phyloP scores from a whole-genome alignment of 1,284 basidiomycete genomes.

The Fistulina hepatica region DNA sequence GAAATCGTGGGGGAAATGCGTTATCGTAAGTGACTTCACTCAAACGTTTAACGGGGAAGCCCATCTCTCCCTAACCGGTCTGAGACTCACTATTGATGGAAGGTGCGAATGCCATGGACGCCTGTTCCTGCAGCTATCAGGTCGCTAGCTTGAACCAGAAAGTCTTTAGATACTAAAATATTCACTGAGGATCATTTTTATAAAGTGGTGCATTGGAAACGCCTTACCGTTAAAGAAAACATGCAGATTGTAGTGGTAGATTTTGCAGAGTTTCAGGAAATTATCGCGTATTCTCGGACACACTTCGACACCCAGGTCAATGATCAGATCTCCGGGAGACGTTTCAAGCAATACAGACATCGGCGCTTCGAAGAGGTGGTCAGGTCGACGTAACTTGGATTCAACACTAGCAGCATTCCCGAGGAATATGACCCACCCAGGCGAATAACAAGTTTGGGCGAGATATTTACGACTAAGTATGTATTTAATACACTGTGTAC shows the following conservation, averaged over 20 bases:
- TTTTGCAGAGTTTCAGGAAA: constrained; percentile 94
- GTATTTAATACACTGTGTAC: too few relatives aligned
- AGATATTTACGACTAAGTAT: too few relatives aligned
- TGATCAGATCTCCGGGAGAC: constrained; percentile 89
- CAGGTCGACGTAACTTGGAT: too few relatives aligned
- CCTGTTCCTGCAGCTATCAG: constrained; percentile 92
- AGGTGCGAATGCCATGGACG: constrained; percentile 86
- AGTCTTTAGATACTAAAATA: constrained; percentile 90
- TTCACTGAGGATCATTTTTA: constrained; percentile 5
- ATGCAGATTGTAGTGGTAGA: constrained; percentile 93
- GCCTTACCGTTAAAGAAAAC: constrained; percentile 88
- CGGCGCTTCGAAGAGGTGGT: too few relatives aligned
- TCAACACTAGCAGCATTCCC: too few relatives aligned
- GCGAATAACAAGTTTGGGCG: too few relatives aligned
- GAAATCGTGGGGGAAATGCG: too few relatives aligned
- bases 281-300: constrained; percentile 90
- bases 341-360: constrained; percentile 98
- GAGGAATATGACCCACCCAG: too few relatives aligned
- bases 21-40: too few relatives aligned
- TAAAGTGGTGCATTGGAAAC: constrained; percentile 3
- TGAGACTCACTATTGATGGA: constrained; percentile 47
- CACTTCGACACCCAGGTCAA: constrained; percentile 86
- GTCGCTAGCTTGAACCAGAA: constrained; percentile 91
- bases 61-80: constrained; percentile 86
- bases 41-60: too few relatives aligned